Evolutionary conservation across 257 asterid genomes (phyloP).

Genomic region (Cordia subcordata): DNA sequence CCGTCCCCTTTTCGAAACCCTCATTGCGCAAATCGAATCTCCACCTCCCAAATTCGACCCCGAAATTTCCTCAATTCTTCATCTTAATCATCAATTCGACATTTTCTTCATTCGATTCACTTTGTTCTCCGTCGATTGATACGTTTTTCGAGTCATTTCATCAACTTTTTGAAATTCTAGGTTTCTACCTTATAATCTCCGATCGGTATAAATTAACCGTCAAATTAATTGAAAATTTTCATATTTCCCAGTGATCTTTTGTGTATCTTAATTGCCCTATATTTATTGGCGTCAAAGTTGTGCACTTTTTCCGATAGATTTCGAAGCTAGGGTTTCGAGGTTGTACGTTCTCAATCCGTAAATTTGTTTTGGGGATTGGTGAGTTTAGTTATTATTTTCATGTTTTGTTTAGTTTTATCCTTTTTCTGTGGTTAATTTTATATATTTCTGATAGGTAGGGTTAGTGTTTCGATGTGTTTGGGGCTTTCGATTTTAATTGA

Average conservation of each 20-base stretch:
- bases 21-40: slow-evolving; percentile 27
- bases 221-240: slow-evolving; percentile 7
- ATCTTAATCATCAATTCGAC: slow-evolving; percentile 23
- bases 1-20: slow-evolving; percentile 2
- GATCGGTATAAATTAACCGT: slow-evolving; percentile 35
- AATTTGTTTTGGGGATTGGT: slow-evolving; percentile 43
- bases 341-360: slow-evolving; percentile 24
- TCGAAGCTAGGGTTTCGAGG: slow-evolving; percentile 49
- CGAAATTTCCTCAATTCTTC: slow-evolving; percentile 14
- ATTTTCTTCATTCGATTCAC: slow-evolving; percentile 22
- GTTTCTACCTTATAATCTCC: slow-evolving; percentile 28
- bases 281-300: slow-evolving; percentile 13
- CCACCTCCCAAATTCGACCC: slow-evolving; percentile 16
- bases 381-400: slow-evolving; percentile 24
- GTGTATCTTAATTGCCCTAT: slow-evolving; percentile 21
- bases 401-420: neutral
- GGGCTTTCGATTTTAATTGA: slow-evolving; percentile 7
- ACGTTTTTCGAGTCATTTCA: slow-evolving; percentile 11
- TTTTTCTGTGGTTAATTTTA: neutral
- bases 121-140: slow-evolving; percentile 31
- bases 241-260: neutral
- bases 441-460: slow-evolving; percentile 31
- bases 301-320: slow-evolving; percentile 16
- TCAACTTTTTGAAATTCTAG: slow-evolving; percentile 28
- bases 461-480: slow-evolving; percentile 31